phyloP scores from a whole-genome alignment of 257 asterid species.

The Solanum stenotomum region DNA sequence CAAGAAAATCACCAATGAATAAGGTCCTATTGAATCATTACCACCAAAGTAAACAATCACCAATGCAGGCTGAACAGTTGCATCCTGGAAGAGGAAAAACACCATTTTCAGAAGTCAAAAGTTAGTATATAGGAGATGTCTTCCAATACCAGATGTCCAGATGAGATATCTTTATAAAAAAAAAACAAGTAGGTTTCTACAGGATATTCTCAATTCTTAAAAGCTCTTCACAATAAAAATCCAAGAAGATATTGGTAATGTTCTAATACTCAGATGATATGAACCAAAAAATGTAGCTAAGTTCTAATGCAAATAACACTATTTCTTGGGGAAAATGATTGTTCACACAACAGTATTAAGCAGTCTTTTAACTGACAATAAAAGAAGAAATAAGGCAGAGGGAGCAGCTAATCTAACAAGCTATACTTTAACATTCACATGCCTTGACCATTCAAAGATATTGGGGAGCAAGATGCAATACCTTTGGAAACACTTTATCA shows the following conservation, averaged over 20 bases:
- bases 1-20: conserved; percentile 19
- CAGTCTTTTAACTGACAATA: not conserved
- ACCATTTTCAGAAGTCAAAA: not conserved
- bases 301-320: not conserved
- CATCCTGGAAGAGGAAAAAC: conserved; percentile 36
- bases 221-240: not conserved
- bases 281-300: not conserved
- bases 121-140: not conserved
- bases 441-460: not conserved
- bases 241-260: not conserved
- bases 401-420: not conserved
- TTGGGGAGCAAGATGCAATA: conserved; percentile 7
- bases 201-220: not conserved
- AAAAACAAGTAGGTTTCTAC: not conserved
- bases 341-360: not conserved
- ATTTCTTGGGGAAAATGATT: not conserved
- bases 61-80: conserved; percentile 58
- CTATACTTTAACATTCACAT: not conserved
- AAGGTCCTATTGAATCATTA: conserved; percentile 94
- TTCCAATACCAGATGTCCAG: not conserved
- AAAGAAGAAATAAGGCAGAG: not conserved
- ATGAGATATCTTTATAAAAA: not conserved
- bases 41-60: conserved; percentile 81
- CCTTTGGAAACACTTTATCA: conserved; percentile 86
- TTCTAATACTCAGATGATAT: not conserved